phyloP scores from a whole-genome alignment of 192 early-diverging fungal genomes.

The Podila minutissima region DNA sequence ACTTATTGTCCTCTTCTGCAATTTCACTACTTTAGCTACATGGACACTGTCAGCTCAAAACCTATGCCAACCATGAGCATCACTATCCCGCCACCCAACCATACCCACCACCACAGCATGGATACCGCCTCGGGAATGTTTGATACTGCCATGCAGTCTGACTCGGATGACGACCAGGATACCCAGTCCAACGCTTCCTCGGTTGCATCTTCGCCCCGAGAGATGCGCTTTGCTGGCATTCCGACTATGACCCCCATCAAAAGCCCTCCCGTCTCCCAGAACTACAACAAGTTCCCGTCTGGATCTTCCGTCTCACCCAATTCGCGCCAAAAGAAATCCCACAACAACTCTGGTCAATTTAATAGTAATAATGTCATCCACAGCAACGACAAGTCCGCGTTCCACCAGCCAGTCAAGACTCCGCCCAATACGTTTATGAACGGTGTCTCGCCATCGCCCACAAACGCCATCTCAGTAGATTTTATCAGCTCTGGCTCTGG shows the following conservation, averaged over 20 bases:
- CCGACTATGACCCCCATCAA: slow-evolving; percentile 50
- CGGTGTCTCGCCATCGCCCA: slow-evolving; percentile 34
- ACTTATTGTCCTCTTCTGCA: not conserved
- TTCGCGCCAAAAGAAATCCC: slow-evolving; percentile 29
- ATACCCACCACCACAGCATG: slow-evolving; percentile 7
- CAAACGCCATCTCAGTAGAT: slow-evolving; percentile 42
- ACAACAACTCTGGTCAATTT: slow-evolving; percentile 3
- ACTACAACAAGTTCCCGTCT: slow-evolving; percentile 16
- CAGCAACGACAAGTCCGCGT: slow-evolving; percentile 15
- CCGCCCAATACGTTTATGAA: slow-evolving; percentile 21
- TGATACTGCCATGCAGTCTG: slow-evolving; percentile 44
- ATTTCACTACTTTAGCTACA: slow-evolving; percentile 4
- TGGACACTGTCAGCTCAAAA: slow-evolving; percentile 50
- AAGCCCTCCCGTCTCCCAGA: slow-evolving; percentile 30
- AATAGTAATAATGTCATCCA: slow-evolving; percentile 14
- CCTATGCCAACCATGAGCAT: slow-evolving; percentile 48
- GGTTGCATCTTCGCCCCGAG: slow-evolving; percentile 37
- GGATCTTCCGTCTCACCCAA: slow-evolving; percentile 36
- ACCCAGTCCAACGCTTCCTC: slow-evolving; percentile 42
- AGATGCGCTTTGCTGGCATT: slow-evolving; percentile 44
- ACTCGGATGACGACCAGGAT: slow-evolving; percentile 46
- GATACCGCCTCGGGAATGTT: slow-evolving; percentile 17
- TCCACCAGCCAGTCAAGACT: slow-evolving; percentile 10
- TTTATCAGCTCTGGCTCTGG: slow-evolving; percentile 17
- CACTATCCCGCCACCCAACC: slow-evolving; percentile 29